A percentile compares a stretch with the other conserved stretches of the same genome.
phyloP scores from a whole-genome alignment of 192 early-diverging fungal genomes.

The Neocallimastix lanati region DNA sequence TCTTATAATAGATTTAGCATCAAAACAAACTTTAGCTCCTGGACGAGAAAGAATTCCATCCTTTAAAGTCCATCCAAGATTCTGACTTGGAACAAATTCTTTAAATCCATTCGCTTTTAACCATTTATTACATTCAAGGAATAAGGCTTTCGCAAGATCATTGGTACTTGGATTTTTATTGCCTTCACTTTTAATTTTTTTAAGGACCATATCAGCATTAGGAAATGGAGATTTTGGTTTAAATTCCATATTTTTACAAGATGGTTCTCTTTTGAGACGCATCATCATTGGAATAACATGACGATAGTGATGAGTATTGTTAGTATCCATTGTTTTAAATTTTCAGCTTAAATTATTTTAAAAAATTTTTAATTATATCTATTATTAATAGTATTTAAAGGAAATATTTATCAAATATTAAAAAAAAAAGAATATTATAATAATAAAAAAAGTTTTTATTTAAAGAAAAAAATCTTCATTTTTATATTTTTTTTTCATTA shows the following conservation, averaged over 20 bases:
- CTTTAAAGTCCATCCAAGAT: not conserved
- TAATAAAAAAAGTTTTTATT: no score
- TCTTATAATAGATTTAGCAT: not conserved
- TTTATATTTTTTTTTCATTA: no score
- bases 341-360: no score
- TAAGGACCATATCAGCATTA: not conserved
- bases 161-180: not conserved
- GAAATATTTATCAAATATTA: no score
- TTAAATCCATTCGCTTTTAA: not conserved
- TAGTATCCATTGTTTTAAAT: no score
- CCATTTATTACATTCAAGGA: not conserved
- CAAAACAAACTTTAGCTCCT: not conserved
- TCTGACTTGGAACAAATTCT: not conserved
- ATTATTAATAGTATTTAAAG: no score
- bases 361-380: no score
- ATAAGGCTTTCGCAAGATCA: not conserved
- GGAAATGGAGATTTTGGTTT: not conserved
- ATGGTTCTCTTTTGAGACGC: not conserved
- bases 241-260: not conserved
- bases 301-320: not conserved
- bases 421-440: no score
- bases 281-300: not conserved
- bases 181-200: not conserved
- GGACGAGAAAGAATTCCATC: not conserved
- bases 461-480: no score